Evolutionary conservation across 2,329 filamentous ascomycete species (phyloP), one percentile per base, ranked within the genome.

Genomic region (Beauveria scarabaeidicola): DNA sequence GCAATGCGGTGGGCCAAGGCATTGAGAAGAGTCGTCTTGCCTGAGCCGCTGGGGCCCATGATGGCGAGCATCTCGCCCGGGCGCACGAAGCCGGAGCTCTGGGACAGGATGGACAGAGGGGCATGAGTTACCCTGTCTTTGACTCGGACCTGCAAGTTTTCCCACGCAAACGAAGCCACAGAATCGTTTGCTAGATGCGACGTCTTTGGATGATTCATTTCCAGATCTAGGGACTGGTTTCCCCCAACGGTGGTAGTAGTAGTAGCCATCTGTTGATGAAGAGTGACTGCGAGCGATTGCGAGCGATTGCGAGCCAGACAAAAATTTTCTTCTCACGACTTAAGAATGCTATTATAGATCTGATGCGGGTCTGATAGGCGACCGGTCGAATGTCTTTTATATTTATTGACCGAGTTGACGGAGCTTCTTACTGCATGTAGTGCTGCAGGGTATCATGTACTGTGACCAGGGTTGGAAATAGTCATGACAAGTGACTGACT

Each of bases 1-100:
- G 63, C 75, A 75, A 62, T 57, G 1, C 86, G 78, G 60, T 84
- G 82, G 7, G 91, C 90, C 15, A 95, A 83, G 5, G 89, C 83
- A 69, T 95, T 92, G 40, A 96, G 79, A 0, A 96, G 79, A 0
- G 90, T 95, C 0, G 91, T 94, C 72, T 96, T 96, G 54, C 91
- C 91, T 60, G 83, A 81, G 5, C 82, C 82, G 36, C 77, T 81
- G 9, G 90, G 90, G 25, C 91, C 91, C 89, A 95, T 93, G 50
- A 95, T 73, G 43, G 90, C 91, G 62, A 90, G 80, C 46, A 92
- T 76, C 67, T 91, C 86, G 32, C 88, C 89, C 78, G 67, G 32
- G 56, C 55, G 59, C 40, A 61, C 62, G 21, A 65, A 36, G n/a
- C 64, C 65, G 1, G 61, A 47, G 9, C 61, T 13, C 43, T 63